Conservation (phyloP, 176 grass and related monocot genomes). For the Bothriochloa decipiens region DNA sequence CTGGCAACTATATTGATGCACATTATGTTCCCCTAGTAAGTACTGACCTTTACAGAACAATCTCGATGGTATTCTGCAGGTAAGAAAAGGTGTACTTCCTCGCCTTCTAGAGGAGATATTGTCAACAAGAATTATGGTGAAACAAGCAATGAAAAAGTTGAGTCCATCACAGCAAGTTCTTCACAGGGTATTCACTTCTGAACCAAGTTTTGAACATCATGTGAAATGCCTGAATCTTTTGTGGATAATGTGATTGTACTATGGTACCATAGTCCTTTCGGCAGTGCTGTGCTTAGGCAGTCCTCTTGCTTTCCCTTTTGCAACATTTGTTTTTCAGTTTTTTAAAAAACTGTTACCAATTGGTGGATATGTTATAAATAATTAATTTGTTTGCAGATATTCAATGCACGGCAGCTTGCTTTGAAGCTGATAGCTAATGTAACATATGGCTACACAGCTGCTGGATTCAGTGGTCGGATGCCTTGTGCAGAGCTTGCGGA, state of each 20-base stretch:
- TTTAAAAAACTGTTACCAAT: neutral
- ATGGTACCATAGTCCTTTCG: conserved; percentile 13
- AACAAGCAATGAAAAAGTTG: conserved; percentile 95
- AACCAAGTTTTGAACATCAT: conserved; percentile 24
- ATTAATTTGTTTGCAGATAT: conserved; percentile 66
- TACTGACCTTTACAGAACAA: conserved; percentile 33
- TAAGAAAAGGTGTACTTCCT: conserved; percentile 92
- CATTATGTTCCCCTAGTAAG: conserved; percentile 12
- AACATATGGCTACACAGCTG: conserved; percentile 96
- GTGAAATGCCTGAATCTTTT: conserved; percentile 23
- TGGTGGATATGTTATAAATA: conserved; percentile 25
- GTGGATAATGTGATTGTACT: conserved; percentile 7
- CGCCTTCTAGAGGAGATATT: conserved; percentile 85
- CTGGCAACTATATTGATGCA: neutral
- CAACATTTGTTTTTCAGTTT: conserved; percentile 7
- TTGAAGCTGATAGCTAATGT: conserved; percentile 97
- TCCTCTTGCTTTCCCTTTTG: conserved; percentile 26
- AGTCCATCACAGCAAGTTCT: conserved; percentile 73
- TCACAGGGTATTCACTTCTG: conserved; percentile 69
- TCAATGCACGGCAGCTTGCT: conserved; percentile 96
- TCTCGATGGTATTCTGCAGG: conserved; percentile 55
- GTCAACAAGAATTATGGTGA: conserved; percentile 92
- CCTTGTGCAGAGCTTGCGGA: conserved; percentile 97
- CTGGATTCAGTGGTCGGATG: conserved; percentile 96
- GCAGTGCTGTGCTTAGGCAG: neutral